These are phyloP conservation scores for Leishmania major DNA, from an alignment of 208 protist genomes.

Conservation along the genomic window DNA sequence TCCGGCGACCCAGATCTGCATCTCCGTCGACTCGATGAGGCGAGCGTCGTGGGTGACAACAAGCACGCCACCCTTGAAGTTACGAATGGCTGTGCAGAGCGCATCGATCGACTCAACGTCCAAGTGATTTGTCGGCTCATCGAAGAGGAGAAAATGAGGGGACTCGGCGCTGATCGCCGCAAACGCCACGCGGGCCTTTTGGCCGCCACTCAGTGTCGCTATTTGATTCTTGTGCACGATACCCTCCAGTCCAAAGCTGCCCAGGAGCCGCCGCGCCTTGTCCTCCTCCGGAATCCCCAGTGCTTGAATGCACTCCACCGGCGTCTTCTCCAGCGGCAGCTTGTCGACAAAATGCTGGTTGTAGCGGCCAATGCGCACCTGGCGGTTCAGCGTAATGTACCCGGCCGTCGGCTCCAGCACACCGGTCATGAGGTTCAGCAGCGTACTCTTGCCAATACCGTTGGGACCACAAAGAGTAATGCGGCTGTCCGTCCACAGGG, in stretches of 20 bases:
- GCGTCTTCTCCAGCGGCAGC: conserved; percentile 88
- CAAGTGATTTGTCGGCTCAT: conserved; percentile 96
- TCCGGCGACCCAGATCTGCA: conserved; percentile 91
- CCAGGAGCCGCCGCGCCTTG: conserved; percentile 83
- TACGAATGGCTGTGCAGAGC: conserved; percentile 79
- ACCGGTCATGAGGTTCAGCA: conserved; percentile 92
- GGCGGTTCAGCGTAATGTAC: conserved; percentile 72
- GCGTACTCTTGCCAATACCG: conserved; percentile 94
- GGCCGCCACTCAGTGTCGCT: conserved; percentile 92
- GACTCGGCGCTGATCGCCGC: conserved; percentile 89
- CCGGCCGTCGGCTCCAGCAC: conserved; percentile 77
- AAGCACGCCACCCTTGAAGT: conserved; percentile 89
- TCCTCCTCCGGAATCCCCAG: conserved; percentile 73
- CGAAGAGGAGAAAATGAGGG: conserved; percentile 95
- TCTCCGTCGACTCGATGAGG: conserved; percentile 88
- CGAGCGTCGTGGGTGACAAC: conserved; percentile 92
- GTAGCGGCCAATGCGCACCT: conserved; percentile 88
- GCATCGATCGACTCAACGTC: conserved; percentile 93
- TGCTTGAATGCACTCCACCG: conserved; percentile 87
- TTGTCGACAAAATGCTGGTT: conserved; percentile 95
- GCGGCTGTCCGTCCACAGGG: conserved; percentile 88
- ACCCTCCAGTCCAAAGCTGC: conserved; percentile 89
- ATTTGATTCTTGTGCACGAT: conserved; percentile 91
- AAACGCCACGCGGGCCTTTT: conserved; percentile 95
- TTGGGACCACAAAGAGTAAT: conserved; percentile 92